Conservation (phyloP, 345 rosid species). For the Capsella bursapastoris region DNA sequence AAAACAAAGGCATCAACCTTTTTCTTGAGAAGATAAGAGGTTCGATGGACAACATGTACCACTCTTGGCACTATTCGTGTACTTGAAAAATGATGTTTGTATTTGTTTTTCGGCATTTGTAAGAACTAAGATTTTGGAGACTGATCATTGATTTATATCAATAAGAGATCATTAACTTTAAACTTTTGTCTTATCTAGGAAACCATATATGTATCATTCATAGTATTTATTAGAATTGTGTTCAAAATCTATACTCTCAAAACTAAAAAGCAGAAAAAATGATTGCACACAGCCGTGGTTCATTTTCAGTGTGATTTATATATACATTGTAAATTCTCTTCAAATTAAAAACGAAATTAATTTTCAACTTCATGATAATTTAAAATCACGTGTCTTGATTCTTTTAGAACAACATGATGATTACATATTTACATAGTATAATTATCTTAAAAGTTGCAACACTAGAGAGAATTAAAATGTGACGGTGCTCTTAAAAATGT, state of each 20-base stretch:
- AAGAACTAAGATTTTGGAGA: not conserved
- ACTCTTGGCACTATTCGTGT: conserved; percentile 32
- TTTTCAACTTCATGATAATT: too few relatives aligned
- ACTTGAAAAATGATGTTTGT: conserved; percentile 38
- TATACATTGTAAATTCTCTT: too few relatives aligned
- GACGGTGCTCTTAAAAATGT: too few relatives aligned
- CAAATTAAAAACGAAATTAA: too few relatives aligned
- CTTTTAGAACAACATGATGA: too few relatives aligned
- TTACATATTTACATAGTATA: too few relatives aligned
- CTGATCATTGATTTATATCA: conserved; percentile 1
- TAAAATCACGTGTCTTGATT: too few relatives aligned
- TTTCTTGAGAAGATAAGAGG: conserved; percentile 45
- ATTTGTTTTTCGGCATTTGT: conserved; percentile 15
- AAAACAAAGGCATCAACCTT: conserved; percentile 43
- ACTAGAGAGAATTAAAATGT: too few relatives aligned
- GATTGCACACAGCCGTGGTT: not conserved
- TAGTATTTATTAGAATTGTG: not conserved
- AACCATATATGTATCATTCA: not conserved
- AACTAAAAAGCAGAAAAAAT: not conserved
- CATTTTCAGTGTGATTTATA: not conserved
- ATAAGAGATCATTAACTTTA: conserved; percentile 21
- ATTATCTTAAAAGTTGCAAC: too few relatives aligned
- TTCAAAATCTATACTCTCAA: not conserved
- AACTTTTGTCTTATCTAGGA: conserved; percentile 1
- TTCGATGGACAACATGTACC: conserved; percentile 38